Conservation (phyloP, 495 filamentous ascomycete genomes). For the Glonium stellatum region DNA sequence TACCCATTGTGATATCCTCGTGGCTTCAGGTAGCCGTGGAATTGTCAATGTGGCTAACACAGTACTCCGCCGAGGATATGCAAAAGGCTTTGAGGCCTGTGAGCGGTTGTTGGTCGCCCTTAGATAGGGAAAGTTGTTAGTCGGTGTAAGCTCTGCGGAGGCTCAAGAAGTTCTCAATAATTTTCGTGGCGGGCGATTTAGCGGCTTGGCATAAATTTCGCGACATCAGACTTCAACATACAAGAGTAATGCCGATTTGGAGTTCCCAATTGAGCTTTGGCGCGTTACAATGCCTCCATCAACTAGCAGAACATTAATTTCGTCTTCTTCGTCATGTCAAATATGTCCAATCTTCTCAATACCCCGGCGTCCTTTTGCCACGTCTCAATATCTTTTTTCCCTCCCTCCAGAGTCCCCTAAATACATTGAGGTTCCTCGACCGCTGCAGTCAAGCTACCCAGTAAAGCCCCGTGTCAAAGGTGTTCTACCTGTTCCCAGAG, state of each 20-base stretch:
- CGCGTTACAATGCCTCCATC: slow-evolving; percentile 29
- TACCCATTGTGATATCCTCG: slow-evolving; percentile 63
- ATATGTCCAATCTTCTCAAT: slow-evolving; percentile 23
- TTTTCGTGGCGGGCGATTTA: too few relatives aligned
- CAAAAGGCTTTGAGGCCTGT: too few relatives aligned
- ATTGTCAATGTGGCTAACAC: too few relatives aligned
- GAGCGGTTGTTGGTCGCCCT: too few relatives aligned
- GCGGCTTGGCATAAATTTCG: too few relatives aligned
- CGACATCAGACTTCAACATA: too few relatives aligned
- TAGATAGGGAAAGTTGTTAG: too few relatives aligned
- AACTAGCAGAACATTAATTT: slow-evolving; percentile 20
- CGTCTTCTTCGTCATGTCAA: slow-evolving; percentile 21
- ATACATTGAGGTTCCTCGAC: slow-evolving; percentile 66
- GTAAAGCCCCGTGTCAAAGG: slow-evolving; percentile 55
- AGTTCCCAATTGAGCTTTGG: too few relatives aligned
- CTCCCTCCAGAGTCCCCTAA: slow-evolving; percentile 63
- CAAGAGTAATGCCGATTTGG: too few relatives aligned
- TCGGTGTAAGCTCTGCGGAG: too few relatives aligned
- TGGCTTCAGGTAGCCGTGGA: background rate
- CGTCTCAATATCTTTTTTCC: slow-evolving; percentile 29
- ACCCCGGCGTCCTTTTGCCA: slow-evolving; percentile 40
- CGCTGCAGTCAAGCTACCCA: slow-evolving; percentile 40
- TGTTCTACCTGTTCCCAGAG: slow-evolving; percentile 61
- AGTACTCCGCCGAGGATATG: too few relatives aligned
- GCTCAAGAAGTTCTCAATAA: too few relatives aligned